Evolutionary conservation across 2,329 filamentous ascomycete species (phyloP).

Genomic region (Talaromyces islandicus): DNA sequence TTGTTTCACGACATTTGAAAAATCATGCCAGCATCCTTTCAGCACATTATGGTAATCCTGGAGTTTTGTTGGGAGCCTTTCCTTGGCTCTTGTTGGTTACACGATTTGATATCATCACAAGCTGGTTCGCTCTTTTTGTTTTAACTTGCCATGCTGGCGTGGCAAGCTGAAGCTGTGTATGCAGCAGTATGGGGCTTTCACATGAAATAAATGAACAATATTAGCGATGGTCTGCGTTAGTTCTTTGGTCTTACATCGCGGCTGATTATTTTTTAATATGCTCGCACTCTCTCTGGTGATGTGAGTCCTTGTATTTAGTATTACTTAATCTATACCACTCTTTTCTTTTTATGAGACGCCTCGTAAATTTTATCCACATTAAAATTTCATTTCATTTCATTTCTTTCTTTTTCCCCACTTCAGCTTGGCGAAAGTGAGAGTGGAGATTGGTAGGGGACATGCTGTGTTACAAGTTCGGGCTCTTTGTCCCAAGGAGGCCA

Average conservation of each 20-base stretch:
- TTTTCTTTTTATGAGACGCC: not conserved
- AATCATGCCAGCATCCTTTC: not conserved
- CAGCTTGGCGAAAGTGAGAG: not conserved
- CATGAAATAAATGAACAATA: not conserved
- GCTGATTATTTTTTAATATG: not conserved
- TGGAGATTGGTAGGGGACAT: not conserved
- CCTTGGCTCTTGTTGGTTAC: not conserved
- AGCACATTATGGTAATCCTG: not conserved
- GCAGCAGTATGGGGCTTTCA: not conserved
- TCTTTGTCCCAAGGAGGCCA: not conserved
- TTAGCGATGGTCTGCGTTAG: not conserved
- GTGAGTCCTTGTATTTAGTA: not conserved
- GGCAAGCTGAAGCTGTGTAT: not conserved
- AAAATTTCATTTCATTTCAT: not conserved
- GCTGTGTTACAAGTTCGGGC: not conserved
- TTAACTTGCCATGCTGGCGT: not conserved
- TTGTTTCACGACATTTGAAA: not conserved
- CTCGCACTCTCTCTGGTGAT: not conserved
- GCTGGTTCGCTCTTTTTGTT: not conserved
- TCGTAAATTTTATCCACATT: not conserved
- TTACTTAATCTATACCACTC: not conserved
- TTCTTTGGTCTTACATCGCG: not conserved
- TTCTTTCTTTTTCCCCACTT: too few relatives aligned
- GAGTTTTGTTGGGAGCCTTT: not conserved
- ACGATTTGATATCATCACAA: not conserved